phyloP scores from a whole-genome alignment of 257 asterid genomes.

The Capsicum rhomboideum region DNA sequence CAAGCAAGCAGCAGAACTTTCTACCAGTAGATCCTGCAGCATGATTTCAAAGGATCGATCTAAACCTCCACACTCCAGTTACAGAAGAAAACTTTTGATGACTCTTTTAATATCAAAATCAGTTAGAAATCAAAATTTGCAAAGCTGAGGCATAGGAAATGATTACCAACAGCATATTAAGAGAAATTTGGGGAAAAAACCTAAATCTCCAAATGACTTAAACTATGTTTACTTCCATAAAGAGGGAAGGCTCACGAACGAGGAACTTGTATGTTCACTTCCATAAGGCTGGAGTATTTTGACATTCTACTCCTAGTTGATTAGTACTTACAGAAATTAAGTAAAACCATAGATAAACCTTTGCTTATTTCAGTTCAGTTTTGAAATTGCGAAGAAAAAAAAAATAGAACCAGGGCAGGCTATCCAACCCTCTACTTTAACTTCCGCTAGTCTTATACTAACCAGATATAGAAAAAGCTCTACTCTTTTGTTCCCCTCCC shows the following conservation, averaged over 20 bases:
- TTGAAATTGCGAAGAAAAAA: neutral
- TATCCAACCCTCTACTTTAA: too few relatives aligned
- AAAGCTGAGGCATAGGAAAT: neutral
- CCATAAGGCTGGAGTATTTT: neutral
- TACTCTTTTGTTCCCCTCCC: neutral
- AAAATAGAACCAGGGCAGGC: neutral
- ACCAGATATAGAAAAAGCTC: neutral
- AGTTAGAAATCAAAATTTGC: neutral
- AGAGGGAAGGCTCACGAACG: neutral
- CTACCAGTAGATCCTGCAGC: neutral
- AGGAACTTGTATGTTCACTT: neutral
- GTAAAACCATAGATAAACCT: neutral
- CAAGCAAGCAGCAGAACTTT: neutral
- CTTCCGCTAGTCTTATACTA: neutral
- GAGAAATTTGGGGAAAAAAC: neutral
- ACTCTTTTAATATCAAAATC: neutral
- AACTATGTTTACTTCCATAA: neutral
- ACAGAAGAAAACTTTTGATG: neutral
- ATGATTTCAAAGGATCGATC: neutral
- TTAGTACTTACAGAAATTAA: too few relatives aligned
- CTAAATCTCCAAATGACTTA: neutral
- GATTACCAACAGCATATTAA: neutral
- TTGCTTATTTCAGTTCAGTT: neutral
- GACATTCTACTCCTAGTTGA: neutral
- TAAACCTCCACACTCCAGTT: neutral